Evolutionary conservation across 495 filamentous ascomycete species (phyloP).

Genomic region (Amphirosellinia nigrospora): DNA sequence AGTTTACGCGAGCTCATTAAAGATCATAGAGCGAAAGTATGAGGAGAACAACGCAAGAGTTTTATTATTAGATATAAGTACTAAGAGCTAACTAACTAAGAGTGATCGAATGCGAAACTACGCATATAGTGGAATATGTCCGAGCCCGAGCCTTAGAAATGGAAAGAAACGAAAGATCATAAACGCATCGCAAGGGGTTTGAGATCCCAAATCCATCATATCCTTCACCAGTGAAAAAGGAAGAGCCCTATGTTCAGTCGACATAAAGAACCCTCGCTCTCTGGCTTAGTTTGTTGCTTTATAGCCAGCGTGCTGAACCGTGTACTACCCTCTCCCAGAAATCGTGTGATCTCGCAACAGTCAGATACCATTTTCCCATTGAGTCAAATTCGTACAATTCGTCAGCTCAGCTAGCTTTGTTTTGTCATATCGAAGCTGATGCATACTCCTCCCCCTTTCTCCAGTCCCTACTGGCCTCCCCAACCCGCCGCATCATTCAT

Average conservation of each 20-base stretch:
- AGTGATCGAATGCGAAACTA: neutral
- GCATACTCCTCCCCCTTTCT: neutral
- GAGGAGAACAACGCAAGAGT: conserved; percentile 1
- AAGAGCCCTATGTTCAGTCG: neutral
- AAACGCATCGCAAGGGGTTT: neutral
- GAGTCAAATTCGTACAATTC: neutral
- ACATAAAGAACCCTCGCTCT: neutral
- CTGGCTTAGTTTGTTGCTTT: neutral
- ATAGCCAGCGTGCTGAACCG: neutral
- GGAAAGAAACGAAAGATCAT: neutral
- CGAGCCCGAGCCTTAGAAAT: neutral
- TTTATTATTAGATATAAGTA: neutral
- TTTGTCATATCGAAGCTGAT: neutral
- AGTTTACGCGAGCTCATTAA: neutral
- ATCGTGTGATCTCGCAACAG: neutral
- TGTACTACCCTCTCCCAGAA: neutral
- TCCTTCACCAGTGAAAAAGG: neutral
- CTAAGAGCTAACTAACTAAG: neutral
- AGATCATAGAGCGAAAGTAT: neutral
- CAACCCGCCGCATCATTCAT: neutral
- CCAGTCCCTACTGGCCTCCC: neutral
- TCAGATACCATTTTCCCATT: neutral
- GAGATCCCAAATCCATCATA: neutral
- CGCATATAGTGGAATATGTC: neutral
- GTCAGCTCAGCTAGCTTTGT: neutral